A percentile compares a stretch with the other conserved stretches of the same genome.
Evolutionary conservation across 225 moss, liverwort and hornwort species (phyloP).

Genomic region (Bryum argenteum): DNA sequence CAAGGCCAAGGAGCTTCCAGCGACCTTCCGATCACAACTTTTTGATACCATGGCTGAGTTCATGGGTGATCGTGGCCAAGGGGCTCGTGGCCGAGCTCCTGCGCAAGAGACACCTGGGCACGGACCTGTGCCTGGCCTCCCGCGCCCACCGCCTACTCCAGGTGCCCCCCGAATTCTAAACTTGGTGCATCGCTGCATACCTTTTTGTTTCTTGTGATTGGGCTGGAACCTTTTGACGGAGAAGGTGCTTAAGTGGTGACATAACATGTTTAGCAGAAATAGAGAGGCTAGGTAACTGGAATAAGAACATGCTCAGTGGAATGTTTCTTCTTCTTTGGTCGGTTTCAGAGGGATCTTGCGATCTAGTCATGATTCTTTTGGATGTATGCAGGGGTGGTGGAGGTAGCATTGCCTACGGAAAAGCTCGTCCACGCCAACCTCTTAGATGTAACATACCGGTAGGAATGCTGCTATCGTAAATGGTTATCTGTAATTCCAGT

Average conservation of each 20-base stretch:
- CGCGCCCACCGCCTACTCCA: conserved; percentile 39
- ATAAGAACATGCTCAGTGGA: background rate
- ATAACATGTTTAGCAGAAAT: background rate
- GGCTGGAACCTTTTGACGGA: conserved; percentile 8
- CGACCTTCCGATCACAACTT: conserved; percentile 54
- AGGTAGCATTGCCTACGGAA: conserved; percentile 45
- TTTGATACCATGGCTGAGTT: conserved; percentile 59
- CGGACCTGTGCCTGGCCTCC: conserved; percentile 39
- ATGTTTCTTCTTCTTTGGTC: background rate
- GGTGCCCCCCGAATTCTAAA: conserved; percentile 26
- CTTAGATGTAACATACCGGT: conserved; percentile 45
- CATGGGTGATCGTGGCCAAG: conserved; percentile 49
- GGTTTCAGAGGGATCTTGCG: background rate
- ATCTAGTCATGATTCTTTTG: conserved; percentile 5
- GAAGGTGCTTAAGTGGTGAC: background rate
- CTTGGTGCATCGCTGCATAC: conserved; percentile 1
- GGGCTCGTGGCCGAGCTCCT: conserved; percentile 44
- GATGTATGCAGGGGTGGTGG: conserved; percentile 41
- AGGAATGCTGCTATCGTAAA: conserved; percentile 3
- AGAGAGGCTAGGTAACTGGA: conserved; percentile 1
- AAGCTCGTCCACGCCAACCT: conserved; percentile 45
- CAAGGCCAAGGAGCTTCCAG: conserved; percentile 57
- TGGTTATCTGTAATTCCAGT: conserved; percentile 4
- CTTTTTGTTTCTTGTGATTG: background rate
- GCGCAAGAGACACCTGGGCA: conserved; percentile 33